phyloP scores from a whole-genome alignment of 73 alveolate species.

The Paramecium caudatum region DNA sequence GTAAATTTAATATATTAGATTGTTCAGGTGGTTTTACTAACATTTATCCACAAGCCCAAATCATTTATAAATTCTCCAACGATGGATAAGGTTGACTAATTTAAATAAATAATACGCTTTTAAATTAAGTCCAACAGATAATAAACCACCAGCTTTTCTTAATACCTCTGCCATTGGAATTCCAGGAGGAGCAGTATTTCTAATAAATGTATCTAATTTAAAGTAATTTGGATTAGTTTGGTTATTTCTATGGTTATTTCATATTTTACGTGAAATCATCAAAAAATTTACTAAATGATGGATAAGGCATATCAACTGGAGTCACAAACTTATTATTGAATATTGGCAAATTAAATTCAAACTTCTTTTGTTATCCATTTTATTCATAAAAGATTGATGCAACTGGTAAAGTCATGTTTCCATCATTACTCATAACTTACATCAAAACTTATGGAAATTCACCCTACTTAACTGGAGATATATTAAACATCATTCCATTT shows the following conservation, averaged over 20 bases:
- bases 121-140: conserved; percentile 59
- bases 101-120: conserved; percentile 33
- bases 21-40: conserved; percentile 55
- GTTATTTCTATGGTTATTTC: conserved; percentile 4
- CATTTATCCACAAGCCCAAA: conserved; percentile 65
- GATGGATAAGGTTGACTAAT: conserved; percentile 47
- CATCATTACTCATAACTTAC: conserved; percentile 74
- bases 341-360: conserved; percentile 70
- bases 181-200: conserved; percentile 64
- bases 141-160: conserved; percentile 75
- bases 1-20: conserved; percentile 46
- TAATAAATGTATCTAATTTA: conserved; percentile 74
- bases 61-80: conserved; percentile 33
- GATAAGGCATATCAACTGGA: conserved; percentile 74
- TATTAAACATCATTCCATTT: conserved; percentile 71
- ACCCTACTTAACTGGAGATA: conserved; percentile 71
- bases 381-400: conserved; percentile 64
- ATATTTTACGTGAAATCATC: conserved; percentile 61
- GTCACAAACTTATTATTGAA: conserved; percentile 52
- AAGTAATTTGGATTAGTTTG: conserved; percentile 31
- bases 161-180: conserved; percentile 66
- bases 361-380: conserved; percentile 67
- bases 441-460: conserved; percentile 75
- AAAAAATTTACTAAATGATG: conserved; percentile 60
- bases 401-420: conserved; percentile 32